Conservation (phyloP, 202 grass and related monocot genomes). For the Elaeis oleifera region DNA sequence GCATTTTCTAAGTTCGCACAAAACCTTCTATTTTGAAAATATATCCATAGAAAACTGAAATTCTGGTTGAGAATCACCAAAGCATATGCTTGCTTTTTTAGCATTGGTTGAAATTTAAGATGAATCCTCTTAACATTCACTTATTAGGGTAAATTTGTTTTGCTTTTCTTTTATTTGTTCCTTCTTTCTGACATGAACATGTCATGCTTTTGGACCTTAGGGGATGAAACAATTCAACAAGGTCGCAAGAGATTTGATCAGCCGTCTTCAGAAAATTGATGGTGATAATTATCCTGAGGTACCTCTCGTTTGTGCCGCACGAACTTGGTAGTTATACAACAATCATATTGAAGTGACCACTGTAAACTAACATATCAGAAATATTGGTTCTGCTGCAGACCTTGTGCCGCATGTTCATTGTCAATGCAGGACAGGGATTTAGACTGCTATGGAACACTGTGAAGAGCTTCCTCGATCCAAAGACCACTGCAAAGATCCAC, state of each 20-base stretch:
- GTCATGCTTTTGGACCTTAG: constrained; percentile 18
- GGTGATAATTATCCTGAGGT: constrained; percentile 98
- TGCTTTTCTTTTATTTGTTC: too few relatives aligned
- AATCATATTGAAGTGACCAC: neutral
- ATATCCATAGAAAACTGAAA: neutral
- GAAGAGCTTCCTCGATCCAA: constrained; percentile 94
- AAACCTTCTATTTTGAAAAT: too few relatives aligned
- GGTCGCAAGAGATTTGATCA: constrained; percentile 71
- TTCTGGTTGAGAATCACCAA: neutral
- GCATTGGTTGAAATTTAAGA: too few relatives aligned
- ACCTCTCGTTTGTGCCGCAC: neutral
- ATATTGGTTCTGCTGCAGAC: constrained; percentile 40
- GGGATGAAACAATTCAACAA: constrained; percentile 94
- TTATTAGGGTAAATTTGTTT: too few relatives aligned
- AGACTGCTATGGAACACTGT: constrained; percentile 83
- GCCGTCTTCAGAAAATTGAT: constrained; percentile 81
- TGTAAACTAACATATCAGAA: neutral
- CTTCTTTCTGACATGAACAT: too few relatives aligned
- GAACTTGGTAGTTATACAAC: too few relatives aligned
- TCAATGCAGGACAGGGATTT: constrained; percentile 92
- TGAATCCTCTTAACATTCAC: too few relatives aligned
- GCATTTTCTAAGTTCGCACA: too few relatives aligned
- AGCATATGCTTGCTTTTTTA: too few relatives aligned
- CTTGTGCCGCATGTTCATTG: constrained; percentile 93
- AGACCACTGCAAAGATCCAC: constrained; percentile 93